Conservation (phyloP, 2,329 filamentous ascomycete genomes). For the Pseudogymnoascus sp. region DNA sequence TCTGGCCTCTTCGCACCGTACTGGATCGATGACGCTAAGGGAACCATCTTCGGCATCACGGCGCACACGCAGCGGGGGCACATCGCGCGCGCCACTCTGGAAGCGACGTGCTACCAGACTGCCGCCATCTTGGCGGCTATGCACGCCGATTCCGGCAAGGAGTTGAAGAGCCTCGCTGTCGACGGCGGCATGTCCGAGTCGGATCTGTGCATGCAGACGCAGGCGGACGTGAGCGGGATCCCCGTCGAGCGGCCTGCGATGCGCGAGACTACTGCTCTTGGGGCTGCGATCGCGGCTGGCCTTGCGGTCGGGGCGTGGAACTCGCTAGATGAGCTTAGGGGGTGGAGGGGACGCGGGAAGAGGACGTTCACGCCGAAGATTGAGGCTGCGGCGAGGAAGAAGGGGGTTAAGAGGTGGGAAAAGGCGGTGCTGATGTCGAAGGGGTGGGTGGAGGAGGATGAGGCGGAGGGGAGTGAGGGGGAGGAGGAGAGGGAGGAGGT, state of each 20-base stretch:
- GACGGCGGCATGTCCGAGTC: conserved; percentile 69
- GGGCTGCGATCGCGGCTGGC: conserved; percentile 75
- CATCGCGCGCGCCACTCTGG: conserved; percentile 62
- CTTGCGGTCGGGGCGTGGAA: conserved; percentile 69
- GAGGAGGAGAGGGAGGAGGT: background rate
- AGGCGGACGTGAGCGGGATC: conserved; percentile 73
- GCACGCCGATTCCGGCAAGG: conserved; percentile 61
- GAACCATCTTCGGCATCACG: conserved; percentile 63
- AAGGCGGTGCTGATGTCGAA: conserved; percentile 72
- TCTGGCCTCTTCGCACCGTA: conserved; percentile 67
- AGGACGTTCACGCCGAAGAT: conserved; percentile 63
- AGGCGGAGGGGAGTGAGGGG: background rate
- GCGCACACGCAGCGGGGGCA: conserved; percentile 63
- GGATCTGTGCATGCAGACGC: conserved; percentile 67
- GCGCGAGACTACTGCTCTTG: conserved; percentile 76
- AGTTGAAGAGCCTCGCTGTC: conserved; percentile 55
- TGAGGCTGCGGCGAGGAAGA: conserved; percentile 46
- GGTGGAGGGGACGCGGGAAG: conserved; percentile 61
- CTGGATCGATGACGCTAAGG: conserved; percentile 68
- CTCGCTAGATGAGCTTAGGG: conserved; percentile 61
- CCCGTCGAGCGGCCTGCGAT: conserved; percentile 70
- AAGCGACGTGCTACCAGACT: conserved; percentile 67
- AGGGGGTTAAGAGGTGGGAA: conserved; percentile 64
- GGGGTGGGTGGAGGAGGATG: conserved; percentile 47
- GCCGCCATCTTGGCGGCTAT: conserved; percentile 67